Base-by-base conservation (phyloP, 805 yeast genomes). In the Zygosaccharomyces siamensis region DNA sequence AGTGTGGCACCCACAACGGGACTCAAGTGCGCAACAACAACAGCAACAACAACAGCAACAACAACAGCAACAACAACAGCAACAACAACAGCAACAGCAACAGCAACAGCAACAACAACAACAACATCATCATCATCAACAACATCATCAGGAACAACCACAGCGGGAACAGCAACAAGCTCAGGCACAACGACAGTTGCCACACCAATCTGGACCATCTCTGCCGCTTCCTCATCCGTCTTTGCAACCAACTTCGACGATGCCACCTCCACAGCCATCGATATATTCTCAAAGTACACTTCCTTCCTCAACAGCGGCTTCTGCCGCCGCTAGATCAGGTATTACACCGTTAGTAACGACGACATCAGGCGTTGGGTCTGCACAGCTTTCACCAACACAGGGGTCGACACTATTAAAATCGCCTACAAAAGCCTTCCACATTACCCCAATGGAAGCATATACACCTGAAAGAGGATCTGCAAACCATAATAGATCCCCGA, bases 381-480 rank as follows among this genome's bases (percentile, higher is more conserved):
- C 49, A 12, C 66, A 48, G 52, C 60, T 45, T 7, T 53, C 66
- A 6, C 61, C 63, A 11, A 39, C 55, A 2, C 59, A 58, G 42
- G 66, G 59, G 23, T 30, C 44, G 3, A 45, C 65, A 1, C 43
- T 64, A 26, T 45, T 64, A 41, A 53, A 63, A 38, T 66, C 70
- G 3, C 77, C 77, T 11, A 63, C 69, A 1, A 75, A 75, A 50
- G 70, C 76, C 5, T 74, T 70, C 53, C 72, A 73, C 43, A 70
- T 73, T 1, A 72, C 74, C 27, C 77, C 81, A n/a, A 63, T 78
- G 54, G 86, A 81, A 56, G 83, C 84, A 4, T 79, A 78, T 55
- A 81, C 87, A 0, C 86, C 86, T 2, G 86, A 80, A 52, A 63
- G 86, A 33, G 83, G 83, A 11, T 60, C 67, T 20, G 53, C 61